Conservation (phyloP, 2,329 filamentous ascomycete genomes). For the Curvularia hawaiiensis region DNA sequence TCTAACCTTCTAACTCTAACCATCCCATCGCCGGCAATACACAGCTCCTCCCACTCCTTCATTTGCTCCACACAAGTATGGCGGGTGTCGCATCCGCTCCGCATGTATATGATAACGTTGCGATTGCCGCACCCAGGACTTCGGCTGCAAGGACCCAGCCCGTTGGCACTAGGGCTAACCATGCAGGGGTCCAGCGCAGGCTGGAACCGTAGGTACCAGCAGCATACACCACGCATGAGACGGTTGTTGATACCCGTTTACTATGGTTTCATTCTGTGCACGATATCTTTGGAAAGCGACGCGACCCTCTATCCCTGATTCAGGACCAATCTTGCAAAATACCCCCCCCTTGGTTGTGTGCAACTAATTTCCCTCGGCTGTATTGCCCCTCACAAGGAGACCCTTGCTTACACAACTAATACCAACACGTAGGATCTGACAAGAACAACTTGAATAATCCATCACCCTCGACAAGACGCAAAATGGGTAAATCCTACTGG, state of each 20-base stretch:
- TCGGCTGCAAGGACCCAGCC: neutral
- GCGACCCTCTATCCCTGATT: neutral
- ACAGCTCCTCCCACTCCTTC: conserved; percentile 3
- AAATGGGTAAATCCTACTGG: neutral
- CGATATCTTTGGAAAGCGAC: neutral
- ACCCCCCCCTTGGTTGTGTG: neutral
- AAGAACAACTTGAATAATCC: neutral
- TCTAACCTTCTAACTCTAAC: conserved; percentile 1
- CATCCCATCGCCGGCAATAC: neutral
- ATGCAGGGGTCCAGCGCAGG: neutral
- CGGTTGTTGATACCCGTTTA: neutral
- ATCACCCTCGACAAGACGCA: neutral
- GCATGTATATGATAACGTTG: neutral
- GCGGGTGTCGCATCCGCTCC: neutral
- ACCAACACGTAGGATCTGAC: neutral
- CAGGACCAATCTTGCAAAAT: neutral
- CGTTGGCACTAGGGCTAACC: neutral
- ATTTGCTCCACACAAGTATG: neutral
- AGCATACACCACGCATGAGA: neutral
- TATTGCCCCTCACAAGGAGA: conserved; percentile 1
- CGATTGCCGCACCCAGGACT: neutral
- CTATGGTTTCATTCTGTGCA: neutral
- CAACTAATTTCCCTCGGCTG: conserved; percentile 2
- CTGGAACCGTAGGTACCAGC: no score
- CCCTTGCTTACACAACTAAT: neutral